Base-by-base conservation (phyloP, 139 green algal genomes). In the Chlorella sp. region DNA sequence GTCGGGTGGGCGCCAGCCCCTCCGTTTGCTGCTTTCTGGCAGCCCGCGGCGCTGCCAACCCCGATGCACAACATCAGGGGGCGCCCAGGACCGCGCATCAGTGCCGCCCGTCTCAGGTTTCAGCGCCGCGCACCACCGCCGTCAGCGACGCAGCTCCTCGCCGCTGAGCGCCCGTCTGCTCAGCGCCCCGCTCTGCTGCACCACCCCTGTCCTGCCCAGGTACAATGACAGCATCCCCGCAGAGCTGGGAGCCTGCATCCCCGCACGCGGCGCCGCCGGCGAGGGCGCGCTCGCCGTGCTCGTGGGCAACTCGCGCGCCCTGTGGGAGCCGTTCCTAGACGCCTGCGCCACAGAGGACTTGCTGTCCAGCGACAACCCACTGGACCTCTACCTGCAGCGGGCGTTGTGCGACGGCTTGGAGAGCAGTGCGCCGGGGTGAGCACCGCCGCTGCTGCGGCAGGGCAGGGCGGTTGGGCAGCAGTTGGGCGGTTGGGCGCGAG, bases 281-380 rank as follows among this genome's bases (percentile, higher is more conserved):
- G 47, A 56, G 4, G 26, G 56, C 17, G 81, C 83, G 4, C 70
- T 91, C 18, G 64, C 44, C 11, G 25, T 92, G 21, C 80, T 92
- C 1, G 39, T 92, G 1, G 89, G 74, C 73, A 92, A 88, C 78
- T 90, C 74, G 34, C 86, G 81, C 17, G 44, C 81, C 2, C 39
- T 92, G 20, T 92, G 89, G 89, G 63, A 71, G 55, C 41, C 34
- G 0, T 91, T 92, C n/a, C n/a, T 88, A 25, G 36, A 55, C 47
- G 85, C 85, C 0, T 89, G 38, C 7, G 30, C n/a, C 11, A 41
- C 74, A 6, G 28, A 34, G 20, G 44, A n/a, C 3, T 68, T 92
- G 82, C 78, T 88, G 68, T 32, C 55, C 12, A 17, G 7, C 18
- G 62, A 74, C 20, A 23, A 92, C 55, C 89, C 89, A 0, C 72